Evolutionary conservation across 768 basidiomycete species (phyloP).

Genomic region (Rhodosporidiobolus sp.): DNA sequence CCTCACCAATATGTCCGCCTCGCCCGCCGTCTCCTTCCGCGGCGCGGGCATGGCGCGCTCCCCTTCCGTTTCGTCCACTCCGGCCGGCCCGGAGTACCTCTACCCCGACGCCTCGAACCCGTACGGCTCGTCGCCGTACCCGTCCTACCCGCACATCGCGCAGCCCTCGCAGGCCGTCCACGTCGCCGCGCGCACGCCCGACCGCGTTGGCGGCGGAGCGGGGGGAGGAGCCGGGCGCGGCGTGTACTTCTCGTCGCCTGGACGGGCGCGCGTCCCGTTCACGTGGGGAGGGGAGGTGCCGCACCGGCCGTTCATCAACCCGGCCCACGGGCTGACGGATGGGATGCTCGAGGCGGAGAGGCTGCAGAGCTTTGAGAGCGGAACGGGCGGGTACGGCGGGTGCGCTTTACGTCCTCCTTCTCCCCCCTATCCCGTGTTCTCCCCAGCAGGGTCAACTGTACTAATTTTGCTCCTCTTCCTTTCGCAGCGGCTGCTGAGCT

Average conservation of each 20-base stretch:
- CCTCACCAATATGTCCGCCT: background rate
- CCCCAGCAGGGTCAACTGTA: too few species aligned
- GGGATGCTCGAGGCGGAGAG: constrained; percentile 15
- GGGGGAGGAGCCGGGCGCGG: too few species aligned
- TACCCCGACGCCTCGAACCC: constrained; percentile 12
- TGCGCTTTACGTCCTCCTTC: background rate
- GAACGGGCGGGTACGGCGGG: background rate
- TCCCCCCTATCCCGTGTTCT: background rate
- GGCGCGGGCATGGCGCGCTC: background rate
- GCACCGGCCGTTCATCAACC: constrained; percentile 17
- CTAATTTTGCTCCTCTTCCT: too few species aligned
- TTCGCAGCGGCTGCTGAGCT: too few species aligned
- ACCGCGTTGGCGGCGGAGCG: too few species aligned
- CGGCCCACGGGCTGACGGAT: background rate
- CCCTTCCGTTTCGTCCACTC: background rate
- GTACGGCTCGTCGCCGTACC: constrained; percentile 21
- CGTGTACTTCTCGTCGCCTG: constrained; percentile 23
- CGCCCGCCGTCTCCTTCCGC: background rate
- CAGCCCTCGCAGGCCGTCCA: constrained; percentile 13
- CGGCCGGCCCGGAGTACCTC: background rate
- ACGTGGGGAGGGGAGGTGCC: background rate
- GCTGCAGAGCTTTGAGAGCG: background rate
- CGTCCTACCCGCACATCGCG: constrained; percentile 5
- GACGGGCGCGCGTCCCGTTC: background rate
- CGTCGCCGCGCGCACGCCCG: background rate